Evolutionary conservation across 768 basidiomycete species (phyloP), one percentile per base, ranked within the genome.

Genomic region (Lactarius indigo): DNA sequence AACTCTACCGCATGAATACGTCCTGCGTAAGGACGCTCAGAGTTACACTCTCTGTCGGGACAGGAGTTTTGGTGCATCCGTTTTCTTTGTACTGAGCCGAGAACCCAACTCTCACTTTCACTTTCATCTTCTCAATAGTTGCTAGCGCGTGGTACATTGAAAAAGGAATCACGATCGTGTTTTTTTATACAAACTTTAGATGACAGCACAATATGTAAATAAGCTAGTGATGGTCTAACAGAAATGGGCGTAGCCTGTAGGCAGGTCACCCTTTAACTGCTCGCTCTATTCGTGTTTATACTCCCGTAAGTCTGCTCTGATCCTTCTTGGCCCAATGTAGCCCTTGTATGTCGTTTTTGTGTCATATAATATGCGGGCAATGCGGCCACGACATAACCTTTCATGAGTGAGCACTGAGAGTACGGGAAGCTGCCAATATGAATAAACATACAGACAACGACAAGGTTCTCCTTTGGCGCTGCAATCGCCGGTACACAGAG

Each of bases 281-380:
- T 23, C 8, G 30, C 52, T 18, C 35, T 39, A 61, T 39, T 28
- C 39, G 61, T 42, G 8, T 6, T 20, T 28, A 30, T 47, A n/a
- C 56, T 64, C 7, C 63, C 55, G 37, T 62, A 62, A 33, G 35
- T 13, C 50, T 54, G 33, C 6, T 33, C 50, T 2, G 8, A 18
- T 7, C 50, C 42, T 30, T 35, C 33, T 39, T 54, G 50, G 2
- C 26, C 2, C 26, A 39, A 37, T 30, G n/a, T 12, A 26, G 28
- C n/a, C 10, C 30, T 26, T 13, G 23, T 12, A 12, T 23, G 47
- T 35, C 33, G 42, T 4, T 57, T 47, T 9, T 35, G 39, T 33
- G 63, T 64, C 54, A 64, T 18, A 57, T 64, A 64, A 47, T 64
- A 64, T n/a, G 63, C 56, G 28, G 63, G 63, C 6, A 64, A 41